These are phyloP conservation scores for Candida sithepensis DNA, from an alignment of 805 yeast genomes.

Conservation along the genomic window DNA sequence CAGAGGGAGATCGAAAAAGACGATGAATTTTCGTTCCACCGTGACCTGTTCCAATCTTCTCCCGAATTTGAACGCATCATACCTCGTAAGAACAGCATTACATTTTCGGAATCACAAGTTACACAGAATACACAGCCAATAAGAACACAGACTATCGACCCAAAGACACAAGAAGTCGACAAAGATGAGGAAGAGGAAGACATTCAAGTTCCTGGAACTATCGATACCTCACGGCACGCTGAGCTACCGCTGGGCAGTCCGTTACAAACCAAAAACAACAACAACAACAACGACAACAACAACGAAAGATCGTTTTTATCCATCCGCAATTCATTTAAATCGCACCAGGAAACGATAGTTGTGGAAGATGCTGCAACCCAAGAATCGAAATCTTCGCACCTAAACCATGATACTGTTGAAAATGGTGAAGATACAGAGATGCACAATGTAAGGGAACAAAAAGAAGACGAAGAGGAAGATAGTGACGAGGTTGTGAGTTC, in stretches of 20 bases:
- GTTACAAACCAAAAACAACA: neutral
- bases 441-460: too few species aligned
- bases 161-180: neutral
- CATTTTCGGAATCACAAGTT: neutral
- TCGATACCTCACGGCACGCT: slow-evolving; percentile 10
- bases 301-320: neutral
- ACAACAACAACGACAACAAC: too few species aligned
- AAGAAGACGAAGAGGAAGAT: neutral
- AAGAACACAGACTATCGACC: neutral
- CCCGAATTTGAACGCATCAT: neutral
- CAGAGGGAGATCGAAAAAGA: neutral
- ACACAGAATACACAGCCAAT: neutral
- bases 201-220: slow-evolving; percentile 24
- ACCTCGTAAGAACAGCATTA: neutral
- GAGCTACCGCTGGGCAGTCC: slow-evolving; percentile 13
- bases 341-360: too few species aligned
- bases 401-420: too few species aligned
- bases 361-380: too few species aligned
- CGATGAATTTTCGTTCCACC: neutral
- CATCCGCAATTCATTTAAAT: neutral
- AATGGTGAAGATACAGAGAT: too few species aligned
- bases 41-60: neutral
- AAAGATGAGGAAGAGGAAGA: slow-evolving; percentile 4
- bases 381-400: neutral
- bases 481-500: slow-evolving; percentile 15